phyloP scores from a whole-genome alignment of 345 rosid species.

The Eucalyptus regnans region DNA sequence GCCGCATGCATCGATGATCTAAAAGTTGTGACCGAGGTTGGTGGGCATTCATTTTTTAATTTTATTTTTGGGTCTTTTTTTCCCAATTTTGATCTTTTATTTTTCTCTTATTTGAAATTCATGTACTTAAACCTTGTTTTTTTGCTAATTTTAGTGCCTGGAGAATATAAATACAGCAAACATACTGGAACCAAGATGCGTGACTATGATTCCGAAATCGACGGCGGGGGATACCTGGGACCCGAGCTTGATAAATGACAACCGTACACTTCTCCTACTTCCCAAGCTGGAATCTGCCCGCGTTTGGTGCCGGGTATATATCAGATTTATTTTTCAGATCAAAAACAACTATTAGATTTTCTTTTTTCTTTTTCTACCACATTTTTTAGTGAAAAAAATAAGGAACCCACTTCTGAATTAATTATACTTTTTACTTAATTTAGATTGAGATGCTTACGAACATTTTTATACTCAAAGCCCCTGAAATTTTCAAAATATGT shows the following conservation, averaged over 20 bases:
- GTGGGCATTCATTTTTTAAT: neutral
- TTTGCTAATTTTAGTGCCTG: neutral
- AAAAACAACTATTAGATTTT: too few species aligned
- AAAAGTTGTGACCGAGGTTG: neutral
- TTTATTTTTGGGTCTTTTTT: neutral
- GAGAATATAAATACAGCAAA: neutral
- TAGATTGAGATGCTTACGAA: too few species aligned
- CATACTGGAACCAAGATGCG: constrained; percentile 3
- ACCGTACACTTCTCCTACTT: too few species aligned
- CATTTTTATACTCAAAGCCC: too few species aligned
- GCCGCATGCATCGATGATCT: neutral
- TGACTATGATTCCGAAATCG: neutral
- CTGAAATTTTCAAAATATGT: too few species aligned
- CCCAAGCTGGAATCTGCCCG: too few species aligned
- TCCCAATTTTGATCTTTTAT: neutral
- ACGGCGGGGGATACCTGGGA: neutral
- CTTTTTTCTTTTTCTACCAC: too few species aligned
- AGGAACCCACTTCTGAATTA: too few species aligned
- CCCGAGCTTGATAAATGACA: neutral
- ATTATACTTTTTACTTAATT: too few species aligned
- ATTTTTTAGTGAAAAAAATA: too few species aligned
- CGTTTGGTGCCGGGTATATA: too few species aligned
- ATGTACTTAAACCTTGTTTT: neutral
- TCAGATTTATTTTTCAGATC: too few species aligned
- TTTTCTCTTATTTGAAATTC: neutral